Conservation (phyloP, 805 yeast species). For the Candida alai region DNA sequence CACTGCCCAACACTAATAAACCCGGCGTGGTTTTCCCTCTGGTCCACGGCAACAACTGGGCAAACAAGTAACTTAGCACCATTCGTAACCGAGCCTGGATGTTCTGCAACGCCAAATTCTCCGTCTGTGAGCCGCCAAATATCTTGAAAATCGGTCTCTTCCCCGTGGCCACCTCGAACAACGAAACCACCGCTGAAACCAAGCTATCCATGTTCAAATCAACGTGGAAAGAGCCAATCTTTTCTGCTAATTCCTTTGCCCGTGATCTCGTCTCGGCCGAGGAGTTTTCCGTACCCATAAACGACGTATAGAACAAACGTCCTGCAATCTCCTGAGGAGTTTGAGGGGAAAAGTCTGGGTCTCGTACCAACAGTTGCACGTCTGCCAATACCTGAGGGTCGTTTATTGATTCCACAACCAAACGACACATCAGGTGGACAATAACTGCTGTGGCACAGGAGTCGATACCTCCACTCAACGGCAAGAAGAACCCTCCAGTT, state of each 20-base stretch:
- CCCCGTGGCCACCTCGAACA: conserved; percentile 89
- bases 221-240: conserved; percentile 84
- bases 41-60: conserved; percentile 94
- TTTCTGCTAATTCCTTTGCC: conserved; percentile 69
- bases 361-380: conserved; percentile 63
- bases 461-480: conserved; percentile 96
- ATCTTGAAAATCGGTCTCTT: conserved; percentile 83
- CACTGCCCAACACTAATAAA: conserved; percentile 86
- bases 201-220: conserved; percentile 88
- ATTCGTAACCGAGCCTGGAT: conserved; percentile 94
- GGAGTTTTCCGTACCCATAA: conserved; percentile 95
- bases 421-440: conserved; percentile 88
- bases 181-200: conserved; percentile 66
- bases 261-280: conserved; percentile 81
- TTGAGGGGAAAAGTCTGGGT: conserved; percentile 59
- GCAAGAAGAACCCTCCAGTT: conserved; percentile 88
- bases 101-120: conserved; percentile 91
- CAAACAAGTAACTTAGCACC: conserved; percentile 92
- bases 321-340: conserved; percentile 74
- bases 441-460: conserved; percentile 96
- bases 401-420: conserved; percentile 67
- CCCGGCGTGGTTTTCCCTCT: conserved; percentile 72
- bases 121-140: conserved; percentile 89
- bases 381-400: conserved; percentile 73
- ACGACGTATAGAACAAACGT: conserved; percentile 80